A percentile compares a stretch with the other conserved stretches of the same genome.
Conservation (phyloP, 192 early-diverging fungal genomes). For the Diversispora epigaea region DNA sequence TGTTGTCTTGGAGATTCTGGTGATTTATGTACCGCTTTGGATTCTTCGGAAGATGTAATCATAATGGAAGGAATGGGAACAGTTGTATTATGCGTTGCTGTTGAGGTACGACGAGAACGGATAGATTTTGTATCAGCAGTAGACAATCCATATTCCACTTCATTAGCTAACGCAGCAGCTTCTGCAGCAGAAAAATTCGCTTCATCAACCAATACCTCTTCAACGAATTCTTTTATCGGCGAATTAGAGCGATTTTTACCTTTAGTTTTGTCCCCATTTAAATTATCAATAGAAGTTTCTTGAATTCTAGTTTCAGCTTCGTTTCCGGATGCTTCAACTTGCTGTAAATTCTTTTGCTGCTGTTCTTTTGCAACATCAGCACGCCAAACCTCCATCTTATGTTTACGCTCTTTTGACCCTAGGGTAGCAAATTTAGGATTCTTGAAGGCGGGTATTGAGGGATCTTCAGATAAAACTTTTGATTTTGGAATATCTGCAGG, state of each 20-base stretch:
- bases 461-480: not conserved
- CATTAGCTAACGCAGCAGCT: slow-evolving; percentile 29
- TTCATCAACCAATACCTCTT: slow-evolving; percentile 31
- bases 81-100: not conserved
- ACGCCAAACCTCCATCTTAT: slow-evolving; percentile 46
- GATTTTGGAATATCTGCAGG: not conserved
- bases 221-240: slow-evolving; percentile 23
- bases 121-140: not conserved
- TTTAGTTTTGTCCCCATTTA: slow-evolving; percentile 2
- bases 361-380: slow-evolving; percentile 39
- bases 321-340: slow-evolving; percentile 3
- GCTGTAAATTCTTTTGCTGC: not conserved
- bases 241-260: slow-evolving; percentile 26
- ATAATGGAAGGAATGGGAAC: slow-evolving; percentile 1
- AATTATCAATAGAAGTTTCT: not conserved
- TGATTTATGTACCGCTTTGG: not conserved
- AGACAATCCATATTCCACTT: slow-evolving; percentile 22
- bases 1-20: slow-evolving; percentile 30
- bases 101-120: slow-evolving; percentile 15
- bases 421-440: slow-evolving; percentile 33
- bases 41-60: not conserved
- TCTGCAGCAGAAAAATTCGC: slow-evolving; percentile 28
- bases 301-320: not conserved
- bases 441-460: slow-evolving; percentile 29
- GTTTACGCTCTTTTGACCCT: slow-evolving; percentile 36